phyloP scores from a whole-genome alignment of 2,329 filamentous ascomycete genomes.

The Diaporthe australafricana region DNA sequence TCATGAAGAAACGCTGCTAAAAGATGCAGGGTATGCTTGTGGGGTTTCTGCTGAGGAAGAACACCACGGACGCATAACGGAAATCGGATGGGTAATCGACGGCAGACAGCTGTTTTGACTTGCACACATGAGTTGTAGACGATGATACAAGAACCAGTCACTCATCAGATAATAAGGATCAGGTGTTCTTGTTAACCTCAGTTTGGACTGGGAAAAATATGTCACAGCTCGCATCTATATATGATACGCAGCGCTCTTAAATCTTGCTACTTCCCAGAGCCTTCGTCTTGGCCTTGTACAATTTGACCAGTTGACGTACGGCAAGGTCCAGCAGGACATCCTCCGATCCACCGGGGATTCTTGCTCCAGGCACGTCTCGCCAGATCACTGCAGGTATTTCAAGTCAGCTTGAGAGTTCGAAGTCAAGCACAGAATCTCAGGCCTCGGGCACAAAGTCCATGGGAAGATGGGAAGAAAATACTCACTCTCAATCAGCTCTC shows the following conservation, averaged over 20 bases:
- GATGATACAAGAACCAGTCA: no score
- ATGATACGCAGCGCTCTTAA: background rate
- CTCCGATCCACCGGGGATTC: constrained; percentile 77
- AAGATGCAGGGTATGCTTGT: no score
- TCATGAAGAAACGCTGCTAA: no score
- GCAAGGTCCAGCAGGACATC: constrained; percentile 79
- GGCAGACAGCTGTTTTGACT: no score
- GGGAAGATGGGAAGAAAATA: constrained; percentile 39
- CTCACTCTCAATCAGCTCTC: constrained; percentile 77
- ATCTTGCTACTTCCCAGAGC: constrained; percentile 47
- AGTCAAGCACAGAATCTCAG: background rate
- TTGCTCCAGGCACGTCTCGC: constrained; percentile 70
- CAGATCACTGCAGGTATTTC: constrained; percentile 62
- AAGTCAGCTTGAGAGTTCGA: background rate
- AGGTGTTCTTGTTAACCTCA: background rate
- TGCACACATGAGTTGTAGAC: no score
- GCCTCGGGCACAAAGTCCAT: background rate
- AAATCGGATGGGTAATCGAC: no score
- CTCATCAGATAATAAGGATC: background rate
- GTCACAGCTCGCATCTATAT: background rate
- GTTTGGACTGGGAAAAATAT: background rate
- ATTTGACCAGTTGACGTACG: constrained; percentile 77
- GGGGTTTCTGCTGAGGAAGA: no score
- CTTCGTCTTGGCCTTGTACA: constrained; percentile 70
- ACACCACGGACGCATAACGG: no score